These are phyloP conservation scores for Gleditsia sinensis DNA, from an alignment of 306 rosid species.

Conservation along the genomic window DNA sequence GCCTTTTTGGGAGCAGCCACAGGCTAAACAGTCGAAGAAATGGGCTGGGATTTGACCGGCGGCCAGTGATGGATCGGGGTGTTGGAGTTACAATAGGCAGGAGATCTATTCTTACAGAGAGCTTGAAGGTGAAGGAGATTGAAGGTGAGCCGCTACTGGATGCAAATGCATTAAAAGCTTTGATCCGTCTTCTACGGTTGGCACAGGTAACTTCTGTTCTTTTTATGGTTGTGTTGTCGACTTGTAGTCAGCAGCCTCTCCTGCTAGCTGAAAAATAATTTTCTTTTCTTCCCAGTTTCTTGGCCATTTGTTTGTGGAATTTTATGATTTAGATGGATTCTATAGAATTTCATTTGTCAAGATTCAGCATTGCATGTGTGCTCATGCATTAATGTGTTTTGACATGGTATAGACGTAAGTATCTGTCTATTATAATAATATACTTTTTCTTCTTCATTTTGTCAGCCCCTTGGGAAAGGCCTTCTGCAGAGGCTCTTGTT, in stretches of 20 bases:
- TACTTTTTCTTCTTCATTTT: slow-evolving; percentile 26
- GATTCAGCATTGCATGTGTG: neutral
- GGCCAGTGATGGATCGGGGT: slow-evolving; percentile 90
- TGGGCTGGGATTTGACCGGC: slow-evolving; percentile 89
- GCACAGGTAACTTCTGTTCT: slow-evolving; percentile 72
- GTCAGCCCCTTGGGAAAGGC: slow-evolving; percentile 98
- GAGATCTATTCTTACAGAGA: slow-evolving; percentile 72
- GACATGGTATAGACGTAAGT: neutral
- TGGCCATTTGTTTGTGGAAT: slow-evolving; percentile 2
- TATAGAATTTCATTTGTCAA: neutral
- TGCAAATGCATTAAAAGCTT: slow-evolving; percentile 83
- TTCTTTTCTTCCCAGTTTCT: slow-evolving; percentile 15
- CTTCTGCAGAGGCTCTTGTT: slow-evolving; percentile 92
- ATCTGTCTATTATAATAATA: slow-evolving; percentile 30
- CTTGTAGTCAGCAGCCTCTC: slow-evolving; percentile 18
- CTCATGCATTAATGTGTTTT: slow-evolving; percentile 5
- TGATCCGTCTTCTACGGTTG: slow-evolving; percentile 87
- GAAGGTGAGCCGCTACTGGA: slow-evolving; percentile 92
- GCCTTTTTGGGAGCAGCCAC: slow-evolving; percentile 79
- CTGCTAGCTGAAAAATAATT: slow-evolving; percentile 17
- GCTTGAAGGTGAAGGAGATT: slow-evolving; percentile 79
- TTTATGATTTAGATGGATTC: neutral
- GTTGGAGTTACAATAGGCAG: slow-evolving; percentile 91
- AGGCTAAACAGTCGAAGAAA: slow-evolving; percentile 84
- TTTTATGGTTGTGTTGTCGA: slow-evolving; percentile 30